Conservation (phyloP, 495 filamentous ascomycete species). For the Parathielavia hyrcaniae region DNA sequence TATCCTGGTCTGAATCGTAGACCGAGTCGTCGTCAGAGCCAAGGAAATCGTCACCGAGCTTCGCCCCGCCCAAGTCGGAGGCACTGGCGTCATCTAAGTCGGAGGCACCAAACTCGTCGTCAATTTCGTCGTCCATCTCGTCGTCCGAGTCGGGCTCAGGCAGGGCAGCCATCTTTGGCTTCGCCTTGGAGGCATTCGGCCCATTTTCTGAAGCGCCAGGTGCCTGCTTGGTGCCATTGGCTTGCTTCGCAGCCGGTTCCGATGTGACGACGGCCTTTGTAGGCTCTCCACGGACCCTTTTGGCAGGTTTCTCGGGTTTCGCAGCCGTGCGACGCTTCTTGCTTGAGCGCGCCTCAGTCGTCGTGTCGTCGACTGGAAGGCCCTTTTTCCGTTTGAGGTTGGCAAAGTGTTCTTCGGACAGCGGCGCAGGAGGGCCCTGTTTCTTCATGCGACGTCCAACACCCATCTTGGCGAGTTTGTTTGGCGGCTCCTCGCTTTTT, state of each 20-base stretch:
- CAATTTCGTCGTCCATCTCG: conserved; percentile 44
- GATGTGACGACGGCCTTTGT: conserved; percentile 33
- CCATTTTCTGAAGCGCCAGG: conserved; percentile 29
- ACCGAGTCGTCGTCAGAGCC: conserved; percentile 57
- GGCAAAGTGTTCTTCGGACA: conserved; percentile 73
- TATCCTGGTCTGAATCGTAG: conserved; percentile 67
- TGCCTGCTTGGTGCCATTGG: conserved; percentile 32
- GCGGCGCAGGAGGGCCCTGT: conserved; percentile 76
- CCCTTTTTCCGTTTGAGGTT: conserved; percentile 71
- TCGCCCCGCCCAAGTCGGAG: conserved; percentile 36
- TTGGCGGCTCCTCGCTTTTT: conserved; percentile 1
- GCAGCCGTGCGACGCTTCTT: conserved; percentile 64
- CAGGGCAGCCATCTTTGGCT: conserved; percentile 42
- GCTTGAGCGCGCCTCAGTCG: conserved; percentile 41
- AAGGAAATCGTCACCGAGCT: conserved; percentile 52
- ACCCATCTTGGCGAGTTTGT: conserved; percentile 59
- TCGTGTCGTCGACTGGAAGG: conserved; percentile 43
- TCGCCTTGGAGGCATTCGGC: conserved; percentile 39
- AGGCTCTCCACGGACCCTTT: conserved; percentile 19
- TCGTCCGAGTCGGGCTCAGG: conserved; percentile 48
- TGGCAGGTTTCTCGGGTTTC: conserved; percentile 45
- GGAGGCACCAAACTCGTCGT: conserved; percentile 40
- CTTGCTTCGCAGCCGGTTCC: conserved; percentile 32
- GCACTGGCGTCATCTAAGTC: conserved; percentile 55
- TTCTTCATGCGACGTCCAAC: conserved; percentile 88